Evolutionary conservation across 164 flowering plant species (phyloP), one percentile per base, ranked within the genome.

Genomic region (Umbellularia californica): DNA sequence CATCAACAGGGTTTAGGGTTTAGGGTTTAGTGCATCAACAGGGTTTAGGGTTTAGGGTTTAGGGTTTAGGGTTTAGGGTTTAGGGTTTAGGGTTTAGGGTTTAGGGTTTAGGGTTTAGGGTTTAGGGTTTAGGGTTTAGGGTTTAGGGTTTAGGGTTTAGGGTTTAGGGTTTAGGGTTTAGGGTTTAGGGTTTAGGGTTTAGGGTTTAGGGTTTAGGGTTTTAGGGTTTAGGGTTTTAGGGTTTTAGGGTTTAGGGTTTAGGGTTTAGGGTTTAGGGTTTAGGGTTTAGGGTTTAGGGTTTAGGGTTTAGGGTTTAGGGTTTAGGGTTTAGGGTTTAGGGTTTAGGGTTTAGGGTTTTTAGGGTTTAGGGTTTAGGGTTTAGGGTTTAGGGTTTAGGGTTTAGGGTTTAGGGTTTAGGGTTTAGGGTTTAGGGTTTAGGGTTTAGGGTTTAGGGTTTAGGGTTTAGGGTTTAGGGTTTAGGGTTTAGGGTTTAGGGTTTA

Each of bases 141-240:
- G 70, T 76, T 33, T 50, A 73, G 74, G 41, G 63, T 62, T n/a
- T 10, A 65, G 79, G 72, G 68, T 69, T 63, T 24, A 64, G 79
- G 73, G 58, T 69, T 58, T 41, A 69, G 79, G 72, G 35, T 63
- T 73, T 9, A 23, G 75, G 71, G 1, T 58, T 51, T 25, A 33
- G 72, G 69, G 72, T 72, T 47, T 35, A 76, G 72, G 68, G 55
- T 73, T 68, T 19, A 63, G 72, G 75, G 58, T 35, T 68, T 65
- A 62, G n/a, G 75, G 79, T 77, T 71, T 72, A 55, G 79, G 79
- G 79, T 72, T 77, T 68, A 69, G 79, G 72, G 72, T n/a, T 77
- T 68, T 66, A 71, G 79, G 79, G 75, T 72, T 77, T 68, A 69
- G 75, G 72, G 72, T 77, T 68, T 66, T 68, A 65, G 69, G 50